Evolutionary conservation across 179 eudicot species (phyloP), one percentile per base, ranked within the genome.

Genomic region (Spergularia azorica): DNA sequence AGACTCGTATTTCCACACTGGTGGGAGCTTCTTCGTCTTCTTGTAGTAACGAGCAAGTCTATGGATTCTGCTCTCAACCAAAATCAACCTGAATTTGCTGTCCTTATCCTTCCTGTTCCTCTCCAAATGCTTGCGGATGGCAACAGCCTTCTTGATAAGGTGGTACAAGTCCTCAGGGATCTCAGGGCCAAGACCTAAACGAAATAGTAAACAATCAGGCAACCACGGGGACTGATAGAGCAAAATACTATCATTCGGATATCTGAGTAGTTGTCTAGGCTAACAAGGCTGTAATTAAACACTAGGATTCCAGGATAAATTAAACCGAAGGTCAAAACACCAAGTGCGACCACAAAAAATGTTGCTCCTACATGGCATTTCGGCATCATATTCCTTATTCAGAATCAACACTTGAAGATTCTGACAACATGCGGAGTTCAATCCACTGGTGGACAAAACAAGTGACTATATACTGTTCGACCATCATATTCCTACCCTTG

Each of bases 101-200:
- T 85, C 87, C 79, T 85, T 85, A 71, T 85, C 88, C 77, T 85
- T 85, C 46, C 88, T 85, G 79, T 85, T 85, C 79, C 88, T 83
- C 71, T 85, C 88, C 84, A 85, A 83, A 51, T 85, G 88, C 82
- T 85, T 85, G 13, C 88, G 75, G 76, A 85, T 76, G 5, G 88
- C 86, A 62, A 85, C 88, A 10, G 88, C 88, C 65, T 85, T 85
- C 84, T 85, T 85, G 75, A 85, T 85, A 0, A 85, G 79, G 32
- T 85, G 88, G 82, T 85, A 85, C 0, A 85, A 77, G 63, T 85
- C 88, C 82, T 85, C 88, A 0, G 88, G 88, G 14, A 85, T 85
- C 65, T 85, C 88, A 50, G 88, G 86, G 3, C 84, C 88, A 51
- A 85, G 81, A 54, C 86, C 88, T 85, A 64, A 6, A 11, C 13